Evolutionary conservation across 169 alveolate genomes (phyloP), one percentile per base, ranked within the genome.

Genomic region (Babesia ovis): DNA sequence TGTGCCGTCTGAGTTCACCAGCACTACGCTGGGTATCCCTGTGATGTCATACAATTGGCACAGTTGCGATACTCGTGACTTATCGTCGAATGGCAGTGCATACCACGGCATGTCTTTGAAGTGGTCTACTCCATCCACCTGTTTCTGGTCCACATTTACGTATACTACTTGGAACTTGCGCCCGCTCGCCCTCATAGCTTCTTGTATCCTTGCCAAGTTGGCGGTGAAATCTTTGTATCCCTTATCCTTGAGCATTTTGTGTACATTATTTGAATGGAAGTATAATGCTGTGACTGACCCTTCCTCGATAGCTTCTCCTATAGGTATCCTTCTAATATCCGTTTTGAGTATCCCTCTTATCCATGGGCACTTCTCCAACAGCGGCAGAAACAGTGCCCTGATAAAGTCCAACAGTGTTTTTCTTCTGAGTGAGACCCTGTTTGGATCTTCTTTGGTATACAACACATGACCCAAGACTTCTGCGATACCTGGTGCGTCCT

Each of bases 81-180:
- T 73, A 45, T 81, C 85, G 35, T 61, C 85, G 68, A 81, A 81
- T n/a, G 89, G 89, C 34, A 81, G 43, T 6, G 89, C 60, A 43
- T 81, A 81, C 74, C 85, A 81, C 4, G 84, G 85, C 74, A 72
- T 62, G 37, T 73, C 75, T 37, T 53, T 61, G 51, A 72, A 81
- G 56, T 57, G 71, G 35, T 81, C 89, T 2, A 55, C 66, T 22
- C 64, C 74, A 14, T 41, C 73, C 23, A 51, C 75, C 54, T 45
- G 51, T 50, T 58, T 64, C 32, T 34, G 56, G 43, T 72, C 82
- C 46, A 81, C 51, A 51, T 66, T 60, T 20, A 72, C 81, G 57
- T 68, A 59, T 9, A 81, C 85, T 12, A 81, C 73, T 32, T 73
- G 77, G 59, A 81, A 61, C 34, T 60, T 70, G 46, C 70, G 67